phyloP scores from a whole-genome alignment of 2,329 filamentous ascomycete genomes.

The Stylonectria norvegica region DNA sequence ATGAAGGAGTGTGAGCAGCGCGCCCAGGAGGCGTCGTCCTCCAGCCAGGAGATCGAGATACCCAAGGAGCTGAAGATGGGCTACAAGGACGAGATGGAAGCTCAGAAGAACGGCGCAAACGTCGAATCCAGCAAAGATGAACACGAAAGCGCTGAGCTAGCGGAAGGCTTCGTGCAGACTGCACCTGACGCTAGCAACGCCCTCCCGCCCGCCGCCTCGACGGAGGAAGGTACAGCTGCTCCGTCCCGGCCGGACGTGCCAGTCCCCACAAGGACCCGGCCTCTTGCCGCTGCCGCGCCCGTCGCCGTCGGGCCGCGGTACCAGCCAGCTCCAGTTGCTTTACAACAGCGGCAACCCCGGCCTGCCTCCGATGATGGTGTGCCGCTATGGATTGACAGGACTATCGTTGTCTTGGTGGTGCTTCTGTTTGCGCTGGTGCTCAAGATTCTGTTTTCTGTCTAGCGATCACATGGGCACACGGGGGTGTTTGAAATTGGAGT shows the following conservation, averaged over 20 bases:
- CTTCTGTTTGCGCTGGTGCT: constrained; percentile 68
- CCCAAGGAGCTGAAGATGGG: constrained; percentile 61
- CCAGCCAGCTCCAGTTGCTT: constrained; percentile 1
- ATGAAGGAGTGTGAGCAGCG: constrained; percentile 66
- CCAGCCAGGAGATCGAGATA: constrained; percentile 43
- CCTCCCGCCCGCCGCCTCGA: neutral
- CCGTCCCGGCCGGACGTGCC: constrained; percentile 6
- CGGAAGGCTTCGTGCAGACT: constrained; percentile 59
- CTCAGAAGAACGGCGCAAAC: constrained; percentile 14
- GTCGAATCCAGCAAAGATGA: constrained; percentile 28
- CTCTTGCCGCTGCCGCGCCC: constrained; percentile 2
- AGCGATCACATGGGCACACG: constrained; percentile 1
- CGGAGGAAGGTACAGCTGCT: constrained; percentile 5
- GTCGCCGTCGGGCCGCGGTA: constrained; percentile 3
- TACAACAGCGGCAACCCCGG: constrained; percentile 17
- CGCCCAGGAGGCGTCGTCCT: constrained; percentile 38
- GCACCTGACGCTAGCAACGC: constrained; percentile 15
- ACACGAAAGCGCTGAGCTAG: constrained; percentile 46
- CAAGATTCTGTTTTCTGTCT: constrained; percentile 45
- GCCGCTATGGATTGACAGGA: constrained; percentile 74
- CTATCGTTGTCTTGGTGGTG: constrained; percentile 70
- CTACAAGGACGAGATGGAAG: constrained; percentile 68
- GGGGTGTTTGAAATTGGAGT: constrained; percentile 4
- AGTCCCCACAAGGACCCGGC: constrained; percentile 16
- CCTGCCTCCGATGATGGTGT: constrained; percentile 45